Percentiles rank a stretch among this genome's conserved stretches.
Evolutionary conservation across 805 yeast genomes (phyloP).

Genomic region (Yarrowia sp.): DNA sequence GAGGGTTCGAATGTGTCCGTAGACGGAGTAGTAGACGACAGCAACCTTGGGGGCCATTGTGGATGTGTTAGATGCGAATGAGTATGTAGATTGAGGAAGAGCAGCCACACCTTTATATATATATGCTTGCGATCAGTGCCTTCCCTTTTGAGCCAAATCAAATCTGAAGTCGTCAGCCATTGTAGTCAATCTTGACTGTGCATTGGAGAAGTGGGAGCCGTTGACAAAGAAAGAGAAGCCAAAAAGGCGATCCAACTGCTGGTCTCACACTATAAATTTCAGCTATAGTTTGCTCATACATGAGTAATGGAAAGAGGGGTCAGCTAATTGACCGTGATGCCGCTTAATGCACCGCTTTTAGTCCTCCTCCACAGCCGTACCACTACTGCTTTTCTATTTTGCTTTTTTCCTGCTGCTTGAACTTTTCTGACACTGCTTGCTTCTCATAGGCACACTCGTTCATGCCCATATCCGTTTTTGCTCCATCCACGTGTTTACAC

Average conservation of each 20-base stretch:
- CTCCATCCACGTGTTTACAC: conserved; percentile 8
- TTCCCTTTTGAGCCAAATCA: background rate
- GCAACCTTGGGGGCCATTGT: conserved; percentile 60
- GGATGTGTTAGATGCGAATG: background rate
- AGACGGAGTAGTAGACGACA: conserved; percentile 78
- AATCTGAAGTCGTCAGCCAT: background rate
- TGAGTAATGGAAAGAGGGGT: background rate
- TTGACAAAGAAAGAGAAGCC: background rate
- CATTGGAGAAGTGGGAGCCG: background rate
- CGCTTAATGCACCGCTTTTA: too few species aligned
- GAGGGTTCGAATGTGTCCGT: conserved; percentile 74
- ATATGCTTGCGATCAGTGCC: background rate
- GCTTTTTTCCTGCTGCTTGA: background rate
- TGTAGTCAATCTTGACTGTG: conserved; percentile 30
- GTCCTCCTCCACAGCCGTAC: too few species aligned
- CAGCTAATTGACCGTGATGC: too few species aligned
- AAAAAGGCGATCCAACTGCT: background rate
- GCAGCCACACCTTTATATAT: background rate
- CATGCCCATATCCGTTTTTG: background rate
- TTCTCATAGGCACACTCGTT: background rate
- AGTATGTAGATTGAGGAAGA: too few species aligned
- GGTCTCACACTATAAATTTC: background rate
- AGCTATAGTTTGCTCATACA: conserved; percentile 3
- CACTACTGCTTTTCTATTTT: background rate
- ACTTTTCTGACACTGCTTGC: background rate